Percentiles rank a stretch among this genome's conserved stretches.
phyloP scores from a whole-genome alignment of 2,329 filamentous ascomycete species.

The Ophioceras dolichostomum region DNA sequence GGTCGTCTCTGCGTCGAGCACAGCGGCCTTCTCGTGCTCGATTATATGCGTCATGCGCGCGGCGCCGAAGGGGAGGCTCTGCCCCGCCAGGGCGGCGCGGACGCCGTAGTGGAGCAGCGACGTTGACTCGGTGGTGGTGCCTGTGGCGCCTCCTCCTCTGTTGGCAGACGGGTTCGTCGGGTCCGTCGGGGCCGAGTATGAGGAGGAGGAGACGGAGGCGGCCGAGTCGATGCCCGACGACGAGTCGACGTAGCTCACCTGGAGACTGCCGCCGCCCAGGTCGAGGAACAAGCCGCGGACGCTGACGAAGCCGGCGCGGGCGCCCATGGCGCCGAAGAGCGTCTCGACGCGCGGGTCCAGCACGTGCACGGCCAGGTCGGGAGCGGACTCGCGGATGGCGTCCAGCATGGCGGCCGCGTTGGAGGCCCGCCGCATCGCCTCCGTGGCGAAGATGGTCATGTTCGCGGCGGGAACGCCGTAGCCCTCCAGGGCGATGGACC shows the following conservation, averaged over 20 bases:
- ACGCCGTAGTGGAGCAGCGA: conserved; percentile 41
- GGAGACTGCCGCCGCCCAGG: conserved; percentile 61
- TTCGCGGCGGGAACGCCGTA: conserved; percentile 55
- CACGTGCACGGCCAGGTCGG: conserved; percentile 57
- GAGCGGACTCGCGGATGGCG: conserved; percentile 47
- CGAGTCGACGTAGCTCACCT: conserved; percentile 49
- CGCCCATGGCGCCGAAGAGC: conserved; percentile 69
- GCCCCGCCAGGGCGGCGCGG: conserved; percentile 39
- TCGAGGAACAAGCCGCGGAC: conserved; percentile 76
- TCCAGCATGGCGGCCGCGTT: conserved; percentile 60
- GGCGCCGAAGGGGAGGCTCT: conserved; percentile 49
- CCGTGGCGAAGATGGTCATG: conserved; percentile 71
- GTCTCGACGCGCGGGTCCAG: conserved; percentile 74
- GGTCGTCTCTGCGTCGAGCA: conserved; percentile 31
- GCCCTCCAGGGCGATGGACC: conserved; percentile 49
- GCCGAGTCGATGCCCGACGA: background rate
- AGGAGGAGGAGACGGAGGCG: background rate
- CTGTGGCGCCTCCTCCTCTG: background rate
- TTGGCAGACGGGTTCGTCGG: background rate
- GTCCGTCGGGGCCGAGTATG: background rate
- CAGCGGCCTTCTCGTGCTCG: conserved; percentile 22
- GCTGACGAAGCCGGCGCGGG: conserved; percentile 58
- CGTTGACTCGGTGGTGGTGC: background rate
- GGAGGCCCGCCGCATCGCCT: conserved; percentile 70
- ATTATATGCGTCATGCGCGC: conserved; percentile 32